Evolutionary conservation across 75 land plant species (phyloP).

Genomic region (Larix kaempferi): DNA sequence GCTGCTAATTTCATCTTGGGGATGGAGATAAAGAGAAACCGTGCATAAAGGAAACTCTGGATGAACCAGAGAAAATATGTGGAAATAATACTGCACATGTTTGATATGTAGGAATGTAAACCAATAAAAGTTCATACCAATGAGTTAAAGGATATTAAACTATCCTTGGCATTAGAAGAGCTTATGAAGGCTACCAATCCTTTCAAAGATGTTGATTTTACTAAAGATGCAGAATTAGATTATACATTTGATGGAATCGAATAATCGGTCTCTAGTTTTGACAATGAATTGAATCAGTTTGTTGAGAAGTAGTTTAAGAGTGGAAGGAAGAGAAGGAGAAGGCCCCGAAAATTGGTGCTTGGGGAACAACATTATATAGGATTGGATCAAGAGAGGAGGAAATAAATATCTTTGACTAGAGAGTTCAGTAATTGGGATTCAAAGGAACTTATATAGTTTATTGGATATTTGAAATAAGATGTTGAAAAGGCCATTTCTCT

Average conservation of each 20-base stretch:
- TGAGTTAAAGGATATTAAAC: constrained; percentile 52
- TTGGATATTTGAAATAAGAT: constrained; percentile 76
- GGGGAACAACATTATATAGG: constrained; percentile 13
- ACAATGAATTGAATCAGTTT: constrained; percentile 29
- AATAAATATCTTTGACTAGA: constrained; percentile 15
- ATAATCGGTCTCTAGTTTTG: constrained; percentile 44
- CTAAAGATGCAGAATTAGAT: constrained; percentile 33
- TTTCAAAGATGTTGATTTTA: constrained; percentile 31
- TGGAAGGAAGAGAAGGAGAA: constrained; percentile 41
- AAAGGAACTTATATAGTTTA: constrained; percentile 78
- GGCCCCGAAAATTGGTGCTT: constrained; percentile 9
- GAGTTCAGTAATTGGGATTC: constrained; percentile 79
- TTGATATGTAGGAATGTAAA: no score
- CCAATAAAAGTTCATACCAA: no score
- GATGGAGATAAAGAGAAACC: no score
- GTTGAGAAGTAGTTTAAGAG: constrained; percentile 23
- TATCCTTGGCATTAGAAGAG: constrained; percentile 49
- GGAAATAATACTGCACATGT: no score
- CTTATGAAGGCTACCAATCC: constrained; percentile 54
- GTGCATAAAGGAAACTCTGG: no score
- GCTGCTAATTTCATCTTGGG: no score
- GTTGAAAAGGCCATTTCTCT: constrained; percentile 48
- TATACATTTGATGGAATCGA: constrained; percentile 38
- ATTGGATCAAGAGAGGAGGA: constrained; percentile 10
- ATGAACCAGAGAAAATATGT: no score